Evolutionary conservation across 306 rosid species (phyloP).

Genomic region (Abrus precatorius): DNA sequence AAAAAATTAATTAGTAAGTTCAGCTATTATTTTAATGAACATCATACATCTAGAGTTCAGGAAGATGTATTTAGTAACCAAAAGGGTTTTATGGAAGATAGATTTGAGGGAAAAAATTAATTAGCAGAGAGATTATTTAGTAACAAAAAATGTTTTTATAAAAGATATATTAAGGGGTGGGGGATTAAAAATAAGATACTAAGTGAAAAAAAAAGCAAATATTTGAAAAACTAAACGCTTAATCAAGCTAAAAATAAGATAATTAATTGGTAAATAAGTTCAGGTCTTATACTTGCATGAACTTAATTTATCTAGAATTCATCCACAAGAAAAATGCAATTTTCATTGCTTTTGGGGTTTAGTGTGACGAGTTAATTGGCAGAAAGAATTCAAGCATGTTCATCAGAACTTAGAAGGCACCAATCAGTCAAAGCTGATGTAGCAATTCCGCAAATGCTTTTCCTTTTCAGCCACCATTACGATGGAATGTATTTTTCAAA

Average conservation of each 20-base stretch:
- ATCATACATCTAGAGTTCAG: too few relatives aligned
- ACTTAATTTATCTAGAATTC: background rate
- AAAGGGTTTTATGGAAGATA: too few relatives aligned
- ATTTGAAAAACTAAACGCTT: too few relatives aligned
- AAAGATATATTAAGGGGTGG: too few relatives aligned
- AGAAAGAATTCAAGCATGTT: background rate
- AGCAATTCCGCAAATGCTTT: conserved; percentile 2
- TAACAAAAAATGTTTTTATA: too few relatives aligned
- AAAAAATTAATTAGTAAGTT: too few relatives aligned
- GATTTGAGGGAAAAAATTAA: too few relatives aligned
- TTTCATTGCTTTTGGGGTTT: background rate
- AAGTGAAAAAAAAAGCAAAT: background rate
- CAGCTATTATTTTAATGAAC: too few relatives aligned
- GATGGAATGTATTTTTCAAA: background rate
- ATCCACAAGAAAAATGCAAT: background rate
- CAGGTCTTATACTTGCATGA: background rate
- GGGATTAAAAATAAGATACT: too few relatives aligned
- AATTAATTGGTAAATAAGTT: background rate
- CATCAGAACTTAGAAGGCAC: background rate
- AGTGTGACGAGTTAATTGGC: background rate
- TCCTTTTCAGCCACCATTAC: background rate
- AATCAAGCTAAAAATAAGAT: background rate
- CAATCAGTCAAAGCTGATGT: background rate
- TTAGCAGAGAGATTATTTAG: too few relatives aligned
- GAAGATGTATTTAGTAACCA: too few relatives aligned